Percentiles rank a stretch among this genome's conserved stretches.
phyloP scores from a whole-genome alignment of 1,139 yeast species.

The Geotrichum citri-aurantii region DNA sequence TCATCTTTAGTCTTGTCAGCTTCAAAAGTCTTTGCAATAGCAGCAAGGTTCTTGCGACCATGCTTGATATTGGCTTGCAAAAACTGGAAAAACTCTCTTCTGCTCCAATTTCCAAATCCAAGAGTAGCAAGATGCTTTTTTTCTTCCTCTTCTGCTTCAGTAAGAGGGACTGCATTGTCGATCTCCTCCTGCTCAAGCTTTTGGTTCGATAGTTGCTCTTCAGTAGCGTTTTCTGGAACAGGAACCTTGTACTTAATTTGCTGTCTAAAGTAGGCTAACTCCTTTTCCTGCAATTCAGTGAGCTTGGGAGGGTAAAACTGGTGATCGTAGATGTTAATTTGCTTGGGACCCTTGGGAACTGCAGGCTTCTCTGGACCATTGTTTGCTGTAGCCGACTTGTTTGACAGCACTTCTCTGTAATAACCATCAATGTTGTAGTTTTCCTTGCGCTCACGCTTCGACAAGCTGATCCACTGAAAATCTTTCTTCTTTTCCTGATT shows the following conservation, averaged over 20 bases:
- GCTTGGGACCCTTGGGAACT: constrained; percentile 64
- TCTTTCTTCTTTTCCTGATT: constrained; percentile 26
- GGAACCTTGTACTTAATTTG: constrained; percentile 67
- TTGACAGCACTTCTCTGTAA: constrained; percentile 64
- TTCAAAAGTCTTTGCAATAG: constrained; percentile 57
- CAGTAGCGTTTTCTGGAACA: constrained; percentile 47
- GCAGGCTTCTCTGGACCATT: constrained; percentile 39
- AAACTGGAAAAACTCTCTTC: constrained; percentile 83
- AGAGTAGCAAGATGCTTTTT: constrained; percentile 57
- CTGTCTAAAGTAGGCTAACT: constrained; percentile 69
- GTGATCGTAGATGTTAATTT: constrained; percentile 70
- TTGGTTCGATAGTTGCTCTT: constrained; percentile 38
- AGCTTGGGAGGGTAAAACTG: constrained; percentile 77
- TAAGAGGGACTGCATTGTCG: constrained; percentile 62
- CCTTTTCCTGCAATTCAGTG: constrained; percentile 63
- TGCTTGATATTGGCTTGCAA: constrained; percentile 73
- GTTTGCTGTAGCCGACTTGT: constrained; percentile 32
- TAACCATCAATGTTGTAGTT: constrained; percentile 84
- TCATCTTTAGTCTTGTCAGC: constrained; percentile 61
- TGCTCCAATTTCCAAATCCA: constrained; percentile 77
- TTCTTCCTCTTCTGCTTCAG: constrained; percentile 63
- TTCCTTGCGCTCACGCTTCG: constrained; percentile 85
- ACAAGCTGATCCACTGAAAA: constrained; percentile 71
- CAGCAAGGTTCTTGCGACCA: constrained; percentile 60
- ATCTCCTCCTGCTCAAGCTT: constrained; percentile 65